Percentiles rank a stretch among this genome's conserved stretches.
These are phyloP conservation scores for Oenanthe javanica DNA, from an alignment of 140 eudicot species.

Conservation along the genomic window DNA sequence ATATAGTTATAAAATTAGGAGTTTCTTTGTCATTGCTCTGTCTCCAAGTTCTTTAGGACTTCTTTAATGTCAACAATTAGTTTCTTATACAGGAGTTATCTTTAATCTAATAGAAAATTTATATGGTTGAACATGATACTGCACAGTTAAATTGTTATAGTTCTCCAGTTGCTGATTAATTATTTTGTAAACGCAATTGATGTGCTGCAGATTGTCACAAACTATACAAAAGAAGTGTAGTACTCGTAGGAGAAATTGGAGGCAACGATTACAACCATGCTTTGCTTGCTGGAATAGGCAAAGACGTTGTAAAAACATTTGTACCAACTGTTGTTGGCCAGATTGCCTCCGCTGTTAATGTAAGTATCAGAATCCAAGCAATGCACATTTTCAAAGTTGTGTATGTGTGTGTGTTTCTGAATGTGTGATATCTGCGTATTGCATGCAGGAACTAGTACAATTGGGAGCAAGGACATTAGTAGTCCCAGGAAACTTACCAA, in stretches of 20 bases:
- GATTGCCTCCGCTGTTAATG: constrained; percentile 37
- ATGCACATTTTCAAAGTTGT: not conserved
- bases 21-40: not conserved
- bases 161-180: not conserved
- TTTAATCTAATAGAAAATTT: not conserved
- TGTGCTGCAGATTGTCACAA: constrained; percentile 27
- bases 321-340: constrained; percentile 29
- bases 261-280: constrained; percentile 69
- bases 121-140: not conserved
- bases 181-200: not conserved
- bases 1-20: not conserved
- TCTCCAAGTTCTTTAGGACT: not conserved
- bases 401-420: not conserved
- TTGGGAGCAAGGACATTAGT: constrained; percentile 39
- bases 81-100: not conserved
- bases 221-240: constrained; percentile 27
- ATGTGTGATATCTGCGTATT: not conserved
- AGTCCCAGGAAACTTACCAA: constrained; percentile 56
- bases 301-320: constrained; percentile 19
- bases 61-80: not conserved
- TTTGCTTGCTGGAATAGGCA: constrained; percentile 21
- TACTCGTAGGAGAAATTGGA: constrained; percentile 70
- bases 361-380: not conserved
- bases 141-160: not conserved
- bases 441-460: constrained; percentile 34